Evolutionary conservation across 192 early-diverging fungal genomes (phyloP).

Genomic region (Dissophora ornata): DNA sequence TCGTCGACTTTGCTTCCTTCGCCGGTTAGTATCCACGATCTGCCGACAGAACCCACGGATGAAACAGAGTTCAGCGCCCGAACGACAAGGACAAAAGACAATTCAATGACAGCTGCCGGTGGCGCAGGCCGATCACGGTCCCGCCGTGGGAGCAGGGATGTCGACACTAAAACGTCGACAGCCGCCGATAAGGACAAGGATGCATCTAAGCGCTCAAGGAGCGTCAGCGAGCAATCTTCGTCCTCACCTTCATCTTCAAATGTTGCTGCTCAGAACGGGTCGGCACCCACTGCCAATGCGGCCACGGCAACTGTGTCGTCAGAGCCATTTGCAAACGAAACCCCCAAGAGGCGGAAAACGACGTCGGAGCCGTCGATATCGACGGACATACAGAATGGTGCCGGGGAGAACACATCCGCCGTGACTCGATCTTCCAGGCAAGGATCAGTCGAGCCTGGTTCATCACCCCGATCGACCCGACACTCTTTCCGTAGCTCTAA

Average conservation of each 20-base stretch:
- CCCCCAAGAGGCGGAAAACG: conserved; percentile 24
- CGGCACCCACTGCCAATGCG: background rate
- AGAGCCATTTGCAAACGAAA: background rate
- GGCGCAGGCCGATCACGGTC: conserved; percentile 14
- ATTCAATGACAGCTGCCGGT: conserved; percentile 11
- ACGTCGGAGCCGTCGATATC: background rate
- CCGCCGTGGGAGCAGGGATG: conserved; percentile 46
- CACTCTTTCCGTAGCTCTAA: conserved; percentile 34
- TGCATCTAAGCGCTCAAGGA: conserved; percentile 18
- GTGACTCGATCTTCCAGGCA: conserved; percentile 27
- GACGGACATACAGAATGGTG: conserved; percentile 1
- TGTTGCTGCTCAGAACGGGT: background rate
- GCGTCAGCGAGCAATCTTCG: conserved; percentile 6
- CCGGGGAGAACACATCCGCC: background rate
- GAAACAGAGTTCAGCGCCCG: conserved; percentile 47
- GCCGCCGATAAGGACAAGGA: conserved; percentile 16
- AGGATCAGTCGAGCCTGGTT: conserved; percentile 29
- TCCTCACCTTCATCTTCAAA: conserved; percentile 5
- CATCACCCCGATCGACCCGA: conserved; percentile 48
- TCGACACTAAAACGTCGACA: conserved; percentile 8
- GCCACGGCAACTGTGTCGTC: background rate
- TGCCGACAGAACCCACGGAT: conserved; percentile 30
- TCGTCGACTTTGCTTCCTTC: conserved; percentile 24
- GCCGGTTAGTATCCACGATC: conserved; percentile 30
- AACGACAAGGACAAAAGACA: conserved; percentile 42